A percentile compares a stretch with the other conserved stretches of the same genome.
phyloP scores from a whole-genome alignment of 2,329 filamentous ascomycete species.

The Neofusicoccum kwambonambiense region DNA sequence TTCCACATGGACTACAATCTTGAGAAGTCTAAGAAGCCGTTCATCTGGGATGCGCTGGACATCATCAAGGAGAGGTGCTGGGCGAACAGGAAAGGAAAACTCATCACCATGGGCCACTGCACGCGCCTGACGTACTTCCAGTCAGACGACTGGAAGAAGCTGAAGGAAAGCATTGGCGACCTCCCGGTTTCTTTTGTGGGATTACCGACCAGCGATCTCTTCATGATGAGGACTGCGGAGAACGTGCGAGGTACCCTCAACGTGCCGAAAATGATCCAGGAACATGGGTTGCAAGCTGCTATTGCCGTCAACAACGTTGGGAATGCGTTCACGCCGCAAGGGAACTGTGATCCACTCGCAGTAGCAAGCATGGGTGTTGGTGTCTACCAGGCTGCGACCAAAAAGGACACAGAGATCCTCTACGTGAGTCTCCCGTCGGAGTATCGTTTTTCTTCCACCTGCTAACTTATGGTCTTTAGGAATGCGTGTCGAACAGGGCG shows the following conservation, averaged over 20 bases:
- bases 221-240: constrained; percentile 62
- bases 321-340: constrained; percentile 72
- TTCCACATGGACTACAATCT: constrained; percentile 73
- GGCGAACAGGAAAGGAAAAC: constrained; percentile 36
- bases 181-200: constrained; percentile 67
- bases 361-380: constrained; percentile 64
- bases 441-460: background rate
- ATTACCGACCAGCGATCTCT: constrained; percentile 68
- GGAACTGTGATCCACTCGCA: constrained; percentile 63
- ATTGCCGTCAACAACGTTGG: constrained; percentile 71
- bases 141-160: constrained; percentile 48
- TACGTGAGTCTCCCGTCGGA: constrained; percentile 46
- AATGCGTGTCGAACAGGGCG: constrained; percentile 50
- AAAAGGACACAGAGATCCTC: constrained; percentile 57
- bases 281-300: constrained; percentile 58
- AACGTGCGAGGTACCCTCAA: constrained; percentile 60
- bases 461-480: constrained; percentile 32
- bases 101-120: constrained; percentile 62
- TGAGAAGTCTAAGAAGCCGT: constrained; percentile 47
- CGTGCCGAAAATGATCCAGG: constrained; percentile 59
- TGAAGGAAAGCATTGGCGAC: constrained; percentile 50
- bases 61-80: constrained; percentile 53
- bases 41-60: constrained; percentile 56
- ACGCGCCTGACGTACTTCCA: constrained; percentile 62
- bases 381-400: constrained; percentile 66